A percentile compares a stretch with the other conserved stretches of the same genome.
Conservation (phyloP, 768 basidiomycete species). For the Suillus decipiens region DNA sequence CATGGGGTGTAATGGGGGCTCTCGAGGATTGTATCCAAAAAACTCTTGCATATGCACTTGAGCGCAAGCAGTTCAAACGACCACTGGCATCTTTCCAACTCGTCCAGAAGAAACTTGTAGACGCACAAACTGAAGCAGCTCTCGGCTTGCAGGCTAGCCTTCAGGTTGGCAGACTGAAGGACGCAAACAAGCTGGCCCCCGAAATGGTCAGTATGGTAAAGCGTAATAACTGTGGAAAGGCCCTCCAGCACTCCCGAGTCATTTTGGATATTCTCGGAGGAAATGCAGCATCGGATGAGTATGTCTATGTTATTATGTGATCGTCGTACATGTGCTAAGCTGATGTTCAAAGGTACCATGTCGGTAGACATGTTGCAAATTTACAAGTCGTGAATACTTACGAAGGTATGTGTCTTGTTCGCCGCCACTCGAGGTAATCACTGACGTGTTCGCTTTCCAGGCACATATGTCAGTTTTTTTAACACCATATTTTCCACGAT, state of each 20-base stretch:
- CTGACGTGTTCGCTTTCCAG: slow-evolving; percentile 31
- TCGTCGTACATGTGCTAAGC: neutral
- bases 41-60: slow-evolving; percentile 82
- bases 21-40: slow-evolving; percentile 86
- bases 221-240: slow-evolving; percentile 95
- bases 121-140: slow-evolving; percentile 85
- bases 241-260: slow-evolving; percentile 76
- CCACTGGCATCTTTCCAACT: slow-evolving; percentile 95
- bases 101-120: slow-evolving; percentile 96
- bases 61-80: slow-evolving; percentile 86
- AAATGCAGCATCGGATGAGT: slow-evolving; percentile 94
- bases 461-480: slow-evolving; percentile 54
- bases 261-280: slow-evolving; percentile 92
- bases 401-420: slow-evolving; percentile 57
- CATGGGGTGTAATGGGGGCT: slow-evolving; percentile 96
- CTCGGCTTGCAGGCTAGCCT: slow-evolving; percentile 76
- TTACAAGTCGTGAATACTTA: slow-evolving; percentile 96
- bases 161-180: slow-evolving; percentile 88
- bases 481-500: neutral
- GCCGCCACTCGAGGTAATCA: neutral
- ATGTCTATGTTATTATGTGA: slow-evolving; percentile 30
- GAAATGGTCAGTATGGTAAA: slow-evolving; percentile 97
- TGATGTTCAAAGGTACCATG: slow-evolving; percentile 66
- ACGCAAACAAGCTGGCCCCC: slow-evolving; percentile 66
- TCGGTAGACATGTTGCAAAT: slow-evolving; percentile 94